A percentile compares a stretch with the other conserved stretches of the same genome.
phyloP scores from a whole-genome alignment of 306 rosid species.

The Oemleria cerasiformis region DNA sequence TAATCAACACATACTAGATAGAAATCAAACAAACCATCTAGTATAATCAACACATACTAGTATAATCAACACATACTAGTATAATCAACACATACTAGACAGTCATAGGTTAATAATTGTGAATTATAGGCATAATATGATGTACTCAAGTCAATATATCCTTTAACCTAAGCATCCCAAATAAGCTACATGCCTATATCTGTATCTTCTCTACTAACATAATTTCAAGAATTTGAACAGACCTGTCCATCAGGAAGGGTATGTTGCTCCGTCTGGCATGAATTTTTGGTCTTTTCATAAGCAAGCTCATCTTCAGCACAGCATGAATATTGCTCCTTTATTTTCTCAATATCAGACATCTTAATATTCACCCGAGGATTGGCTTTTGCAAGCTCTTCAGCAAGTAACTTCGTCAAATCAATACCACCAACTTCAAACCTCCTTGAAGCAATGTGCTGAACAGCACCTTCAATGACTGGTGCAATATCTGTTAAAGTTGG shows the following conservation, averaged over 20 bases:
- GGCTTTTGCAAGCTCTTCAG: slow-evolving; percentile 83
- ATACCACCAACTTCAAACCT: slow-evolving; percentile 94
- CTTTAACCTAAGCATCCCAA: neutral
- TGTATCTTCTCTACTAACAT: neutral
- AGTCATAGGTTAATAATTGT: neutral
- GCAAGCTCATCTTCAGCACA: slow-evolving; percentile 96
- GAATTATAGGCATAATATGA: neutral
- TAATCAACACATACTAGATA: slow-evolving; percentile 4
- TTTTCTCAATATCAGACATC: slow-evolving; percentile 79
- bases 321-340: slow-evolving; percentile 78
- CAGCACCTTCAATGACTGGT: slow-evolving; percentile 98
- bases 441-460: slow-evolving; percentile 93
- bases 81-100: neutral
- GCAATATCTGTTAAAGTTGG: slow-evolving; percentile 68
- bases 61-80: neutral
- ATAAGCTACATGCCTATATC: neutral
- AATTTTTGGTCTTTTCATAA: slow-evolving; percentile 54
- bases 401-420: slow-evolving; percentile 80
- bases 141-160: neutral
- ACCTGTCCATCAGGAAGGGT: slow-evolving; percentile 99
- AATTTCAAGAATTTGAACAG: neutral
- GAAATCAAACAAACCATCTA: slow-evolving; percentile 17
- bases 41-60: neutral
- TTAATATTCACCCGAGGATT: slow-evolving; percentile 66
- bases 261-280: slow-evolving; percentile 71